Evolutionary conservation across 352 stramenopile genomes (phyloP), one percentile per base, ranked within the genome.

Genomic region (Pilasporangium apinafurcum): DNA sequence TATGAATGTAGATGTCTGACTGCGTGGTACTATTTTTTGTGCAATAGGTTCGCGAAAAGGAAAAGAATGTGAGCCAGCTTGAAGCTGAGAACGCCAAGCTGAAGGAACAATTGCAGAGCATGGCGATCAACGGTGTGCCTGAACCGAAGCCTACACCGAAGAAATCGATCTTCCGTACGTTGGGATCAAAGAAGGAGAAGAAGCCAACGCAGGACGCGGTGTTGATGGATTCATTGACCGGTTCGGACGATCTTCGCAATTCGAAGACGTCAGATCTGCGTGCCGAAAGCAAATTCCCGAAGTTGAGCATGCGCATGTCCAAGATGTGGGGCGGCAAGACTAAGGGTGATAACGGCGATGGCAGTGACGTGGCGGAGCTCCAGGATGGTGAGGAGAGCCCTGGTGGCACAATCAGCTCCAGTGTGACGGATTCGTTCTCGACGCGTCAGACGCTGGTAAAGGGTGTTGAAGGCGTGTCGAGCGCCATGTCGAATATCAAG

Each of bases 131-230:
- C 27, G 74, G 70, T 34, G 61, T 76, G n/a, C 55, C 64, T 3
- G 67, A 81, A 20, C 81, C 70, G 56, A 81, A 84, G 60, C 31
- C 65, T 6, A 79, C 61, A 20, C 53, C 65, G 49, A 86, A 86
- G 58, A 77, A 77, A 21, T 83, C 66, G 35, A 70, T 92, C 52
- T 92, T 92, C 74, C 78, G 81, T 43, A 89, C 76, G 39, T 52
- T 90, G n/a, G 81, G 75, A 8, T 81, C 79, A 5, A 92, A 92
- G 70, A 91, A 90, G 55, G 78, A 87, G 35, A 70, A 64, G 44
- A 81, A 80, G 51, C 50, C 56, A 13, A 51, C 56, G 1, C 62
- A 65, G 14, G 61, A 77, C 28, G 68, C 51, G 18, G 69, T 87
- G 35, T 59, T 86, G 25, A 53, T 90, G 47, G 77, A 92, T 56